Percentiles rank a stretch among this genome's conserved stretches.
phyloP scores from a whole-genome alignment of 2,329 filamentous ascomycete species.

The Aspergillus calidoustus region DNA sequence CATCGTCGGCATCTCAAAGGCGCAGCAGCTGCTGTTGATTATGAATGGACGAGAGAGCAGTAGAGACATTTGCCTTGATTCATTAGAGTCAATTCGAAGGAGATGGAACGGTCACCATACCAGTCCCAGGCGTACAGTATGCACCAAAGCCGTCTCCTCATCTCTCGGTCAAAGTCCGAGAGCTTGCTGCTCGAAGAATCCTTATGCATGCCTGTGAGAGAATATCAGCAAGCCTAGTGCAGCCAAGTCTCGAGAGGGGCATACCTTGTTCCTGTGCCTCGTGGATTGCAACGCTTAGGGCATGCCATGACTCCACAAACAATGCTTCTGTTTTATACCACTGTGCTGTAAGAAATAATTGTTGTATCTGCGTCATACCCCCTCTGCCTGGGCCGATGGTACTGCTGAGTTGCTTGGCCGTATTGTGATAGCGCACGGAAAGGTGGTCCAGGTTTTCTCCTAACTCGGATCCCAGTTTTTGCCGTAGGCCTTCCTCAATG shows the following conservation, averaged over 20 bases:
- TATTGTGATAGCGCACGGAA: conserved; percentile 47
- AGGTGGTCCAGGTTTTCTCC: conserved; percentile 45
- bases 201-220: conserved; percentile 39
- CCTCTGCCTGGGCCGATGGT: conserved; percentile 51
- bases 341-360: conserved; percentile 53
- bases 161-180: conserved; percentile 54
- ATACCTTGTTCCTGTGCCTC: conserved; percentile 56
- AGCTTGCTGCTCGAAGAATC: conserved; percentile 40
- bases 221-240: not conserved
- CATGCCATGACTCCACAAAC: conserved; percentile 57
- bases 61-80: conserved; percentile 46
- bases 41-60: conserved; percentile 51
- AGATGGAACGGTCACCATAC: conserved; percentile 32
- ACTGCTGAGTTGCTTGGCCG: conserved; percentile 50
- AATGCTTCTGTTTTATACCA: conserved; percentile 55
- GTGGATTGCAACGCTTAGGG: conserved; percentile 49
- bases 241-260: not conserved
- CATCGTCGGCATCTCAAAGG: conserved; percentile 47
- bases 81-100: conserved; percentile 3
- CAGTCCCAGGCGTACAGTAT: conserved; percentile 56
- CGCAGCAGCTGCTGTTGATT: conserved; percentile 47
- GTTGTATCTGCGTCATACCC: conserved; percentile 53
- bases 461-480: conserved; percentile 52
- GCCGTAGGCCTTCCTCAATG: conserved; percentile 41
- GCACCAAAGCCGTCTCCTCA: conserved; percentile 53